These are phyloP conservation scores for Ophiobolus disseminans DNA, from an alignment of 2,329 filamentous ascomycete species.

Conservation along the genomic window DNA sequence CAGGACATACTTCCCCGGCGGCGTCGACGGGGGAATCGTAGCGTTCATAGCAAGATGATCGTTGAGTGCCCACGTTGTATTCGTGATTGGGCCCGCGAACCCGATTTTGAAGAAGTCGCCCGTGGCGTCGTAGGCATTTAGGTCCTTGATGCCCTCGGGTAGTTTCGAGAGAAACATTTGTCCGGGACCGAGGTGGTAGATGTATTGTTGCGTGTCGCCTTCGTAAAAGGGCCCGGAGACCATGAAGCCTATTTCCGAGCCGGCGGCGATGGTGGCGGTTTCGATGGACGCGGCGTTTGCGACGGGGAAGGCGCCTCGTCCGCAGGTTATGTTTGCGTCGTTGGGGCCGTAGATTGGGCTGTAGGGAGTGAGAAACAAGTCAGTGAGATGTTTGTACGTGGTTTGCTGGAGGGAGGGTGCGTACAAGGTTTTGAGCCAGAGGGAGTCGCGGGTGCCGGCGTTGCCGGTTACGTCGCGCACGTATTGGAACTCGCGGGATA, in stretches of 20 bases:
- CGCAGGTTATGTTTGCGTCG: conserved; percentile 16
- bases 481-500: conserved; percentile 27
- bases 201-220: conserved; percentile 15
- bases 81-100: conserved; percentile 10
- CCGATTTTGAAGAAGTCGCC: conserved; percentile 30
- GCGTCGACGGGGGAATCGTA: conserved; percentile 22
- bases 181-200: conserved; percentile 24
- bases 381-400: no score
- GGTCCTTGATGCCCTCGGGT: conserved; percentile 4
- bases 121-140: conserved; percentile 20
- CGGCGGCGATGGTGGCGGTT: conserved; percentile 20
- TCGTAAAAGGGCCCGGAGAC: conserved; percentile 12
- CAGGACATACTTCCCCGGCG: conserved; percentile 26
- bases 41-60: conserved; percentile 16
- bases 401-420: no score
- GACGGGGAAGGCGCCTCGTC: conserved; percentile 14
- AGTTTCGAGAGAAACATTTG: conserved; percentile 24
- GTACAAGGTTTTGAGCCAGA: conserved; percentile 17
- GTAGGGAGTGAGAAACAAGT: no score
- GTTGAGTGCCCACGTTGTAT: conserved; percentile 11
- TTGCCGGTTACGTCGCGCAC: conserved; percentile 20
- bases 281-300: conserved; percentile 15
- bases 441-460: conserved; percentile 2
- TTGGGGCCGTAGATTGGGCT: conserved; percentile 17
- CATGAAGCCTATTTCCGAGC: conserved; percentile 19